A percentile compares a stretch with the other conserved stretches of the same genome.
These are phyloP conservation scores for Salicornia ramosissima DNA, from an alignment of 148 eudicot species.

Conservation along the genomic window DNA sequence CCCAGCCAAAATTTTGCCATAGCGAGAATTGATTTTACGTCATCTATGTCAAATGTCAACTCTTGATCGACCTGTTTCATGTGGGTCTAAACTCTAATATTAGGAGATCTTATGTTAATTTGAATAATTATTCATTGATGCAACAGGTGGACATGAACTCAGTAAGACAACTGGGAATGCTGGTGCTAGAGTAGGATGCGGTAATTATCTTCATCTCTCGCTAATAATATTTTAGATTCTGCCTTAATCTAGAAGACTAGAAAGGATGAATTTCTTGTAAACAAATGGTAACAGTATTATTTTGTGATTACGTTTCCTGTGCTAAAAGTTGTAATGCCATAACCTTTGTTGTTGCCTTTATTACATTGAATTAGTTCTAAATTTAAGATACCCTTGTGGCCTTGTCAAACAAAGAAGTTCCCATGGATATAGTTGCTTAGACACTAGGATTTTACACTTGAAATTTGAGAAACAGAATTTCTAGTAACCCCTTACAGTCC, in stretches of 20 bases:
- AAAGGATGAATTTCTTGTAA: too few relatives aligned
- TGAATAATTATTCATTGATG: conserved; percentile 1
- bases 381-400: not conserved
- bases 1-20: not conserved
- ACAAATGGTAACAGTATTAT: too few relatives aligned
- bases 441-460: too few relatives aligned
- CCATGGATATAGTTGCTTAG: not conserved
- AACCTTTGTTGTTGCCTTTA: not conserved
- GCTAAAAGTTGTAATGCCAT: not conserved
- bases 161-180: conserved; percentile 95
- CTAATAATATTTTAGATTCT: not conserved
- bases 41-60: not conserved
- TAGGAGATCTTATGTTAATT: not conserved
- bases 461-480: too few relatives aligned
- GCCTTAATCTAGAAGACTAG: not conserved
- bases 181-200: conserved; percentile 87
- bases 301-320: too few relatives aligned
- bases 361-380: not conserved
- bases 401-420: not conserved
- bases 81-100: too few relatives aligned
- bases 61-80: not conserved
- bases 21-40: not conserved
- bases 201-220: conserved; percentile 29
- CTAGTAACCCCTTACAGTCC: too few relatives aligned
- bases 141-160: conserved; percentile 84